A percentile compares a stretch with the other conserved stretches of the same genome.
phyloP scores from a whole-genome alignment of 2,329 filamentous ascomycete species.

The Capronia epimyces region DNA sequence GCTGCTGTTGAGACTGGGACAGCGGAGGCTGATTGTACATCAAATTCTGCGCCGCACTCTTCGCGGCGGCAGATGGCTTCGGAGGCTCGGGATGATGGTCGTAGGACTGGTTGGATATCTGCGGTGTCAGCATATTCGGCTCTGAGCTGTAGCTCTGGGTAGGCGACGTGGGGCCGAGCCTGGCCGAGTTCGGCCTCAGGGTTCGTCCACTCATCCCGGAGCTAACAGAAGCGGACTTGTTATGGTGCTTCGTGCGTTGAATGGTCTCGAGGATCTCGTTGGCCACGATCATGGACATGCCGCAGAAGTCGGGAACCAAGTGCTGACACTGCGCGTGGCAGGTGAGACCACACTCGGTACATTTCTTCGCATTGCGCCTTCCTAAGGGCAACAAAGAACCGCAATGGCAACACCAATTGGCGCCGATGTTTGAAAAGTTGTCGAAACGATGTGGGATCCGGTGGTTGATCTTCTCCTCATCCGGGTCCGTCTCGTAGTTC shows the following conservation, averaged over 20 bases:
- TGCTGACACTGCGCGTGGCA: constrained; percentile 89
- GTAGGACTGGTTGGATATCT: constrained; percentile 34
- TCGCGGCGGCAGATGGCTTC: constrained; percentile 35
- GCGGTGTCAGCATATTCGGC: constrained; percentile 32
- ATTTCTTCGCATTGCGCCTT: constrained; percentile 90
- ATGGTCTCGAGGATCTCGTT: constrained; percentile 90
- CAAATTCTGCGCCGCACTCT: constrained; percentile 27
- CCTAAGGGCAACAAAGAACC: constrained; percentile 93
- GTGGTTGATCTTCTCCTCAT: constrained; percentile 99
- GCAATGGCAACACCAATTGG: constrained; percentile 99
- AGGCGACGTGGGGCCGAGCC: constrained; percentile 38
- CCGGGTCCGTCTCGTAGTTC: constrained; percentile 94
- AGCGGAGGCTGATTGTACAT: constrained; percentile 35
- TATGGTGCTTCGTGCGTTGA: constrained; percentile 70
- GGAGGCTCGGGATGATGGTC: constrained; percentile 33
- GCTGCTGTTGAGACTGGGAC: constrained; percentile 40
- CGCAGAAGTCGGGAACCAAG: constrained; percentile 95
- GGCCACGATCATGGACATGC: constrained; percentile 96
- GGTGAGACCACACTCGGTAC: constrained; percentile 82
- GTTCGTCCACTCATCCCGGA: constrained; percentile 60
- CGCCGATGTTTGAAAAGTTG: constrained; percentile 93
- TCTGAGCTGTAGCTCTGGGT: constrained; percentile 26
- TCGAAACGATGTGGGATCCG: constrained; percentile 96
- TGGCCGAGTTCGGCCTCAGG: constrained; percentile 51
- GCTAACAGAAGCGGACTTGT: constrained; percentile 48